phyloP scores from a whole-genome alignment of 2,329 filamentous ascomycete species.

The Chlorencoelia australis region DNA sequence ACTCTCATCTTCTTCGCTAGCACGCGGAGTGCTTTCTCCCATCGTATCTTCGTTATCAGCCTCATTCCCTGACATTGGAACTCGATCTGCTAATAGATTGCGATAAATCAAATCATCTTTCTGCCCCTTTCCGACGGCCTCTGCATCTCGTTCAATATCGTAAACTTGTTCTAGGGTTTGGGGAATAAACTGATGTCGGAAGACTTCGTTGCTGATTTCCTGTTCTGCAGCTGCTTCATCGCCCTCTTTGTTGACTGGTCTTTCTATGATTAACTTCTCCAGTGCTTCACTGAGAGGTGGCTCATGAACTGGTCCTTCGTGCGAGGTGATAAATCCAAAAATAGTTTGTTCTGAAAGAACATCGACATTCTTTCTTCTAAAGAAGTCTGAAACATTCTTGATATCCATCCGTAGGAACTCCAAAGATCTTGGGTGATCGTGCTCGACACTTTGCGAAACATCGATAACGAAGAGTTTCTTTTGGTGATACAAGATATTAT shows the following conservation, averaged over 20 bases:
- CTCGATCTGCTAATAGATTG: constrained; percentile 67
- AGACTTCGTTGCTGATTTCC: constrained; percentile 82
- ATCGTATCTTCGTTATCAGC: constrained; percentile 31
- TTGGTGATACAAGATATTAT: constrained; percentile 89
- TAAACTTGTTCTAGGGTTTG: constrained; percentile 94
- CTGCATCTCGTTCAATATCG: constrained; percentile 84
- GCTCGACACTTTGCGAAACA: constrained; percentile 94
- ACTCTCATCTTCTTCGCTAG: constrained; percentile 32
- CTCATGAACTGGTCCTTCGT: constrained; percentile 49
- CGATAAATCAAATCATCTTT: constrained; percentile 75
- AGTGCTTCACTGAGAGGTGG: constrained; percentile 51
- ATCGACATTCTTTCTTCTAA: constrained; percentile 75
- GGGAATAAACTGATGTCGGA: constrained; percentile 92
- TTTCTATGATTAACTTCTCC: constrained; percentile 54
- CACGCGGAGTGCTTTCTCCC: constrained; percentile 31
- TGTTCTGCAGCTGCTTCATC: constrained; percentile 43
- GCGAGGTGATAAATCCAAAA: constrained; percentile 70
- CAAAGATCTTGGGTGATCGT: constrained; percentile 83
- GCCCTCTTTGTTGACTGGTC: constrained; percentile 44
- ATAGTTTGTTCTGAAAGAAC: constrained; percentile 67
- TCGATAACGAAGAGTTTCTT: constrained; percentile 85
- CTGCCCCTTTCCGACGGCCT: constrained; percentile 63
- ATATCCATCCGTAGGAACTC: constrained; percentile 98
- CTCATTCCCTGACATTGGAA: constrained; percentile 32
- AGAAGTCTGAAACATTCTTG: constrained; percentile 93